Conservation (phyloP, 75 land plant genomes). For the Picea sitchensis region DNA sequence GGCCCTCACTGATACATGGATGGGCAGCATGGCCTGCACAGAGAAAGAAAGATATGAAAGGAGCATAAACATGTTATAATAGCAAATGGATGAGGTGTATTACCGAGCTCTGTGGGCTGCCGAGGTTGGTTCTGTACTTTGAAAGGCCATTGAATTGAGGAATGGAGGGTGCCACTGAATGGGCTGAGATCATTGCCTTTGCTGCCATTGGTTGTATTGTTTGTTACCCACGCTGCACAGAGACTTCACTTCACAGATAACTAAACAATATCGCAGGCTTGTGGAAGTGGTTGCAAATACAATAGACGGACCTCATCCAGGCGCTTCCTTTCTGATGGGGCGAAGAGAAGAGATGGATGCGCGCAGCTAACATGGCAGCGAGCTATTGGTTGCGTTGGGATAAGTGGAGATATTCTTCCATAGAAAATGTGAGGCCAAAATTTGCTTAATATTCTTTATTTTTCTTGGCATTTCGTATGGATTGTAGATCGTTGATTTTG, state of each 20-base stretch:
- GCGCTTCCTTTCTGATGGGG: no score
- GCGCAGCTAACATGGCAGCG: background rate
- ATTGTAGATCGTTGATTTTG: no score
- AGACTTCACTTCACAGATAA: background rate
- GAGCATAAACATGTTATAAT: background rate
- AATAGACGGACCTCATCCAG: background rate
- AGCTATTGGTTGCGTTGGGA: background rate
- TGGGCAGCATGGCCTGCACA: constrained; percentile 25
- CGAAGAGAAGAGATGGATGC: background rate
- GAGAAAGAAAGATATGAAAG: background rate
- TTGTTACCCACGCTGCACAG: background rate
- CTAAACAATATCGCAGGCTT: background rate
- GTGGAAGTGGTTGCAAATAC: background rate
- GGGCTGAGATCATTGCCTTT: background rate
- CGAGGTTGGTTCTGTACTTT: background rate
- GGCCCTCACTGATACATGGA: constrained; percentile 18
- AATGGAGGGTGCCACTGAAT: background rate
- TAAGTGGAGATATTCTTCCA: no score
- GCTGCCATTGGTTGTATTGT: background rate
- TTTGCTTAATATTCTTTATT: no score
- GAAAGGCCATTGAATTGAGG: constrained; percentile 3
- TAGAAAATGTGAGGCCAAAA: no score
- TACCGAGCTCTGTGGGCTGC: background rate
- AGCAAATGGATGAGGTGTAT: background rate
- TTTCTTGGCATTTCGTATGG: no score